Conservation (phyloP, 2,329 filamentous ascomycete species). For the Aspergillus latus region DNA sequence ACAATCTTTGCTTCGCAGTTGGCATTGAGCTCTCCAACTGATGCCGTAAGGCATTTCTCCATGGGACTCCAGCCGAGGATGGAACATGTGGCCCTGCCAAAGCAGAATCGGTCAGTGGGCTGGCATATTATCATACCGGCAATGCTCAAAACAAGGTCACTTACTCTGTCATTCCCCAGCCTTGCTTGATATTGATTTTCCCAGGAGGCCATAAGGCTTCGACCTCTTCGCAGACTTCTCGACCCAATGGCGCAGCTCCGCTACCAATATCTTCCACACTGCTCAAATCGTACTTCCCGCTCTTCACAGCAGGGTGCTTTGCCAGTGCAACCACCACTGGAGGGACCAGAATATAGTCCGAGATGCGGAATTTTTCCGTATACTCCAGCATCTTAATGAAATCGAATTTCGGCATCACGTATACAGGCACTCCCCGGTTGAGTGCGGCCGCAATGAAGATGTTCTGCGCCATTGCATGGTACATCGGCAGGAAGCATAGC, state of each 20-base stretch:
- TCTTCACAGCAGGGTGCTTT: constrained; percentile 64
- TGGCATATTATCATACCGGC: not conserved
- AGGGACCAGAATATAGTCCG: constrained; percentile 66
- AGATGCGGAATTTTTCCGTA: constrained; percentile 68
- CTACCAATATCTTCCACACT: constrained; percentile 60
- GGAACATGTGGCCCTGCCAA: constrained; percentile 62
- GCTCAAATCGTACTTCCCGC: constrained; percentile 63
- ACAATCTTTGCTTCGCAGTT: constrained; percentile 71
- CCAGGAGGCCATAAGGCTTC: constrained; percentile 56
- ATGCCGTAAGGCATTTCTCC: constrained; percentile 44
- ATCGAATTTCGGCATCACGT: constrained; percentile 77
- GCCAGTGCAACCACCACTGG: constrained; percentile 72
- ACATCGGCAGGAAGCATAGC: constrained; percentile 74
- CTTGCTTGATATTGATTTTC: constrained; percentile 61
- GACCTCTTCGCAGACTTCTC: constrained; percentile 57
- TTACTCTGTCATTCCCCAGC: constrained; percentile 84
- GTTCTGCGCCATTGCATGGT: constrained; percentile 72
- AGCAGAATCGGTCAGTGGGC: not conserved
- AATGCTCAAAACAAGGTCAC: constrained; percentile 13
- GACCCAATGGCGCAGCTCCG: constrained; percentile 67
- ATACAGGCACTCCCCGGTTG: constrained; percentile 59
- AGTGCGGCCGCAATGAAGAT: constrained; percentile 63
- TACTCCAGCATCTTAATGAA: constrained; percentile 69
- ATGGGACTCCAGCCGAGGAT: constrained; percentile 63
- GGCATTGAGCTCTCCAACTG: constrained; percentile 64